A percentile compares a stretch with the other conserved stretches of the same genome.
Evolutionary conservation across 495 filamentous ascomycete genomes (phyloP).

Genomic region (Neurospora sp.): DNA sequence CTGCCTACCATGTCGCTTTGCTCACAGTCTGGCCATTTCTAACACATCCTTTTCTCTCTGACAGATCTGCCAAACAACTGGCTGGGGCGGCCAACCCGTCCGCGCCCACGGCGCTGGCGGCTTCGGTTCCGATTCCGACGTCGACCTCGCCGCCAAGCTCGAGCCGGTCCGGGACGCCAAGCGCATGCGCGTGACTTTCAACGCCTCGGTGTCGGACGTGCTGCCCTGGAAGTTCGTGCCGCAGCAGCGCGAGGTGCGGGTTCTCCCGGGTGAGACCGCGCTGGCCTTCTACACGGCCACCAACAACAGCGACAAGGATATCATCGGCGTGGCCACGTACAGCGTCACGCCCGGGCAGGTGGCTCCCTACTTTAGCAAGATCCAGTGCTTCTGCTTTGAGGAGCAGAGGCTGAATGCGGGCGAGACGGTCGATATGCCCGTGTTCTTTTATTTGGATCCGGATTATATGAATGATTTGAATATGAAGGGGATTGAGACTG

Average conservation of each 20-base stretch:
- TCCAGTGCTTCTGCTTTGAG: slow-evolving; percentile 99
- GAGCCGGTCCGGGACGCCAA: slow-evolving; percentile 68
- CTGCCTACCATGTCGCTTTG: neutral
- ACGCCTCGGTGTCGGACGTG: slow-evolving; percentile 85
- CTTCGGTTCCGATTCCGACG: slow-evolving; percentile 21
- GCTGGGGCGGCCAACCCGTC: slow-evolving; percentile 89
- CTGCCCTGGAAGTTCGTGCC: slow-evolving; percentile 96
- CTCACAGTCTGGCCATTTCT: neutral
- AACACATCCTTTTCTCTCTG: neutral
- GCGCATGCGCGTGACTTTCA: slow-evolving; percentile 93
- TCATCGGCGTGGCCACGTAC: slow-evolving; percentile 97
- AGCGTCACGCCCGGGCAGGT: slow-evolving; percentile 93
- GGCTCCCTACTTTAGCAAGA: slow-evolving; percentile 97
- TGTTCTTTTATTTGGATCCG: slow-evolving; percentile 98
- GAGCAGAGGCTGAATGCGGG: slow-evolving; percentile 84
- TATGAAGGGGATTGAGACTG: slow-evolving; percentile 88
- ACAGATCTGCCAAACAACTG: slow-evolving; percentile 92
- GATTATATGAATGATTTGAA: slow-evolving; percentile 84
- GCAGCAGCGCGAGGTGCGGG: slow-evolving; percentile 92
- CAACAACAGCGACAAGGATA: slow-evolving; percentile 78
- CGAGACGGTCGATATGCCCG: slow-evolving; percentile 98
- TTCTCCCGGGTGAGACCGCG: slow-evolving; percentile 91
- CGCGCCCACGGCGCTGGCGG: slow-evolving; percentile 55
- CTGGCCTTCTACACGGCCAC: slow-evolving; percentile 97
- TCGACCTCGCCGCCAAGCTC: slow-evolving; percentile 62